These are phyloP conservation scores for Ramaria sp. DNA, from an alignment of 768 basidiomycete species.

Conservation along the genomic window DNA sequence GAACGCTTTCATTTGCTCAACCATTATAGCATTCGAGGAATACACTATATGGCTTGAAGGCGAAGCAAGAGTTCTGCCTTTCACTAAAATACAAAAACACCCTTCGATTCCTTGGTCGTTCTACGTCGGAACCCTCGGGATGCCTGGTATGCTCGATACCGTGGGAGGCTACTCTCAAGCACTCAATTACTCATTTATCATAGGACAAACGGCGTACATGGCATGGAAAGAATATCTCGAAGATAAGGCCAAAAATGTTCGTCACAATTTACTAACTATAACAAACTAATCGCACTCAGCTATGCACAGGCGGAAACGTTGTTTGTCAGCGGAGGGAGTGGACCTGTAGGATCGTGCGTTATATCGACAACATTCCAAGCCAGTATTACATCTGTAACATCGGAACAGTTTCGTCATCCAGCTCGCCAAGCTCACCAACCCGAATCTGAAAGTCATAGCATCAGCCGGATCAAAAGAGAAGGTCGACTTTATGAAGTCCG, in stretches of 20 bases:
- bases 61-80: constrained; percentile 12
- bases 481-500: constrained; percentile 23
- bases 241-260: constrained; percentile 24
- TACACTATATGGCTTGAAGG: constrained; percentile 22
- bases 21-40: constrained; percentile 32
- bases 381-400: not conserved
- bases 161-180: too few species aligned
- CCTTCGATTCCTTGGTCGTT: constrained; percentile 36
- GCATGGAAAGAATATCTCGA: constrained; percentile 30
- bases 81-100: constrained; percentile 28
- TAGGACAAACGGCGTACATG: constrained; percentile 25
- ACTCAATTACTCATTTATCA: not conserved
- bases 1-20: too few species aligned
- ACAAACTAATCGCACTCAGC: not conserved
- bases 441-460: constrained; percentile 27
- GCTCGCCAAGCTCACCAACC: constrained; percentile 27
- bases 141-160: constrained; percentile 22
- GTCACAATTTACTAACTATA: not conserved
- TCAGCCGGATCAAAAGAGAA: constrained; percentile 32
- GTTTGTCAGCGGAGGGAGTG: constrained; percentile 39
- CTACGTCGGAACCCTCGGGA: constrained; percentile 42
- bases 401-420: constrained; percentile 21
- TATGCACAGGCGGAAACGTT: constrained; percentile 33
- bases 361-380: not conserved
- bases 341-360: constrained; percentile 52